phyloP scores from a whole-genome alignment of 2,329 filamentous ascomycete species.

The Elsinoe arachidis region DNA sequence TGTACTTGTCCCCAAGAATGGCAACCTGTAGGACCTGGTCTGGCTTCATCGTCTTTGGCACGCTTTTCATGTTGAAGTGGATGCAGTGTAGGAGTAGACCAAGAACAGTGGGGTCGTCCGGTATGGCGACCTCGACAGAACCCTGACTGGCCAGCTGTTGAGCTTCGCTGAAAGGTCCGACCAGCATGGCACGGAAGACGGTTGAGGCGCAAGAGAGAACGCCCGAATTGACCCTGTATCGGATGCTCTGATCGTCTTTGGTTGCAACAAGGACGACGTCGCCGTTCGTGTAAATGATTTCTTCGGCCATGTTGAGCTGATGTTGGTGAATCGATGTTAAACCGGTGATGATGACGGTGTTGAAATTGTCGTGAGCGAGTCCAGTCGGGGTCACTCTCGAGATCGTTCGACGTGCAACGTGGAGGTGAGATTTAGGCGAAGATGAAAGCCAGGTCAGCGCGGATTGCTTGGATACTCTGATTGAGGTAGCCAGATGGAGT shows the following conservation, averaged over 20 bases:
- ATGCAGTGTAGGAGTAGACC: background rate
- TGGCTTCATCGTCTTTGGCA: background rate
- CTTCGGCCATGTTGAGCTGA: background rate
- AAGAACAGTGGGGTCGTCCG: background rate
- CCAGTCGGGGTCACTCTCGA: too few species aligned
- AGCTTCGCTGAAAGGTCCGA: background rate
- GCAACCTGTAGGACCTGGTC: background rate
- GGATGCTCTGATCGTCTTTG: background rate
- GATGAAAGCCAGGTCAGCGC: too few species aligned
- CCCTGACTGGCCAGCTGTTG: background rate
- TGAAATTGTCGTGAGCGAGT: too few species aligned
- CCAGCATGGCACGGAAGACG: background rate
- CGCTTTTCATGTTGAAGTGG: background rate
- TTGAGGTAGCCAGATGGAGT: too few species aligned
- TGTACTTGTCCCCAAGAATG: background rate
- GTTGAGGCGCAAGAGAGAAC: background rate
- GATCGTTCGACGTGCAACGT: too few species aligned
- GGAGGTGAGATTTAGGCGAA: background rate
- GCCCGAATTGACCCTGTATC: background rate
- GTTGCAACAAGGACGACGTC: background rate
- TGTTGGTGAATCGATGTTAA: background rate
- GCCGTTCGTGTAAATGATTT: background rate
- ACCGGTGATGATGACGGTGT: too few species aligned
- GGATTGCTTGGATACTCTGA: too few species aligned
- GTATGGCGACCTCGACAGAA: background rate